A percentile compares a stretch with the other conserved stretches of the same genome.
Conservation (phyloP, 2,329 filamentous ascomycete species). For the Penicillium verrucosum region DNA sequence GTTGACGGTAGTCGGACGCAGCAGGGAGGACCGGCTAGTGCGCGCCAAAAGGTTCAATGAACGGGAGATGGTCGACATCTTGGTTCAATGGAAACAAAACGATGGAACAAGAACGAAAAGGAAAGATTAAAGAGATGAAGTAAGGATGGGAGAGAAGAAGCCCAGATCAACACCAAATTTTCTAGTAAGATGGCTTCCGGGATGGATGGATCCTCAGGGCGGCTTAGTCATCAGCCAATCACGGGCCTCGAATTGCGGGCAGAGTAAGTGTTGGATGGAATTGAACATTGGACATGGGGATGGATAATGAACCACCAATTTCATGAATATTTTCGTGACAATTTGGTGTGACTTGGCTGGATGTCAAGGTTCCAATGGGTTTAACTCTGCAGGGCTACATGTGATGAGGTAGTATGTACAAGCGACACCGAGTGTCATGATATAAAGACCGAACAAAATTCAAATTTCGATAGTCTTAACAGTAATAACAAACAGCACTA, state of each 20-base stretch:
- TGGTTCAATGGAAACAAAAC: slow-evolving; percentile 43
- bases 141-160: slow-evolving; percentile 21
- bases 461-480: neutral
- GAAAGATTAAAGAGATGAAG: slow-evolving; percentile 29
- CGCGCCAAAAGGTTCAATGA: slow-evolving; percentile 75
- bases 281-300: neutral
- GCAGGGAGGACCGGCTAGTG: slow-evolving; percentile 72
- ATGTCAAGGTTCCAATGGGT: neutral
- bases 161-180: slow-evolving; percentile 34
- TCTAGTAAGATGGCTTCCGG: slow-evolving; percentile 21
- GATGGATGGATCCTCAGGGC: slow-evolving; percentile 14
- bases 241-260: slow-evolving; percentile 28
- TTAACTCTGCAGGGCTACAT: neutral
- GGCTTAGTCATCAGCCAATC: slow-evolving; percentile 44
- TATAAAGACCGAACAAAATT: neutral
- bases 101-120: slow-evolving; percentile 26
- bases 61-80: slow-evolving; percentile 78
- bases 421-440: neutral
- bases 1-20: slow-evolving; percentile 65
- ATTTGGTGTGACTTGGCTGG: neutral
- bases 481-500: neutral
- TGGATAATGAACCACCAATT: neutral
- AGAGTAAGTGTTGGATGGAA: neutral
- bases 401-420: neutral
- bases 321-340: neutral